Evolutionary conservation across 164 flowering plant genomes (phyloP).

Genomic region (Pachysandra terminalis): DNA sequence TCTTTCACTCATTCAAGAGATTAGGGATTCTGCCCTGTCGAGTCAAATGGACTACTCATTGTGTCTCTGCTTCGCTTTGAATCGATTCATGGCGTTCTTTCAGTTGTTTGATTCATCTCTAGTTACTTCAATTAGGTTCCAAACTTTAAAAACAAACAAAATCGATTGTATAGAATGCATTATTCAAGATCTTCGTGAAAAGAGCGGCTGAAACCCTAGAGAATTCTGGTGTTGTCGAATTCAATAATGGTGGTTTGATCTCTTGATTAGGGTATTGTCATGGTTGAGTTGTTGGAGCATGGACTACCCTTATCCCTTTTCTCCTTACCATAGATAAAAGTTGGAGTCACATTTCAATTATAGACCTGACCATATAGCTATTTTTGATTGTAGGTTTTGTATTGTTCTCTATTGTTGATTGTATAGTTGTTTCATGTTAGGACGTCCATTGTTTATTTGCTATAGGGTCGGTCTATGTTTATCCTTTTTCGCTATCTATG

Average conservation of each 20-base stretch:
- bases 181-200: neutral
- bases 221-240: neutral
- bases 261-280: neutral
- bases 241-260: neutral
- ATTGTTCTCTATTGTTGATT: neutral
- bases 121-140: too few relatives aligned
- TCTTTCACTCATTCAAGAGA: too few relatives aligned
- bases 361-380: too few relatives aligned
- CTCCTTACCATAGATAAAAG: neutral
- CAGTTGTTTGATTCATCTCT: too few relatives aligned
- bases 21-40: too few relatives aligned
- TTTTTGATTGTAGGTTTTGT: neutral
- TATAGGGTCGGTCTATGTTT: too few relatives aligned
- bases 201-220: neutral
- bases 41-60: too few relatives aligned
- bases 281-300: slow-evolving; percentile 28
- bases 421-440: neutral
- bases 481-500: too few relatives aligned
- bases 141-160: too few relatives aligned
- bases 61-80: too few relatives aligned
- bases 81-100: too few relatives aligned
- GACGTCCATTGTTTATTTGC: neutral
- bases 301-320: slow-evolving; percentile 19
- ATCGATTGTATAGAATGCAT: neutral
- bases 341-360: neutral